phyloP scores from a whole-genome alignment of 306 rosid species.

The Gillenia trifoliata region DNA sequence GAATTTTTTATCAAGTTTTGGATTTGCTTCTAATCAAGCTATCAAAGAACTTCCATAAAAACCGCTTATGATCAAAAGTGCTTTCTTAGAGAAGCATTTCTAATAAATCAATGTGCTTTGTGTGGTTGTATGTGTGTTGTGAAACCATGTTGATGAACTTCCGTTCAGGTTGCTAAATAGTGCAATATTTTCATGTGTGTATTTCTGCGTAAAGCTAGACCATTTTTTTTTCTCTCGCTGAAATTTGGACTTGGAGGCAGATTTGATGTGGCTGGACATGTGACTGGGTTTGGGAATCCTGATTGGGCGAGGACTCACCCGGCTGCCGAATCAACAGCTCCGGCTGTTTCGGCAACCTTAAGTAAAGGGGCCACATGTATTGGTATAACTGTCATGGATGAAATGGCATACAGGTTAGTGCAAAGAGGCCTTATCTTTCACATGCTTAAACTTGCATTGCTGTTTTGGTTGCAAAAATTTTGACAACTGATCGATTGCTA shows the following conservation, averaged over 20 bases:
- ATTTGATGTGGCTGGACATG: constrained; percentile 76
- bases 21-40: neutral
- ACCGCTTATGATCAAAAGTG: neutral
- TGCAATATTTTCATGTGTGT: neutral
- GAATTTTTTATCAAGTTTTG: too few species aligned
- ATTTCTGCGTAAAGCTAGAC: neutral
- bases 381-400: constrained; percentile 92
- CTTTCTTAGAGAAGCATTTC: neutral
- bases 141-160: neutral
- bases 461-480: neutral
- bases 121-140: neutral
- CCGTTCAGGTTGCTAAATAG: neutral
- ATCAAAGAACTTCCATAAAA: neutral
- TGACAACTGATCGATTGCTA: neutral
- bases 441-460: neutral
- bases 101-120: too few species aligned
- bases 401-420: constrained; percentile 85
- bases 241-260: constrained; percentile 29
- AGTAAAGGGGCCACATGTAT: constrained; percentile 76
- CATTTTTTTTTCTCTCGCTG: neutral
- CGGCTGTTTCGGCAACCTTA: constrained; percentile 49
- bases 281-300: constrained; percentile 85
- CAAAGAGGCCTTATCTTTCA: neutral
- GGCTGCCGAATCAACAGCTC: constrained; percentile 68
- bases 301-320: constrained; percentile 91